Base-by-base conservation (phyloP, 495 filamentous ascomycete species). In the Talaromyces liani region DNA sequence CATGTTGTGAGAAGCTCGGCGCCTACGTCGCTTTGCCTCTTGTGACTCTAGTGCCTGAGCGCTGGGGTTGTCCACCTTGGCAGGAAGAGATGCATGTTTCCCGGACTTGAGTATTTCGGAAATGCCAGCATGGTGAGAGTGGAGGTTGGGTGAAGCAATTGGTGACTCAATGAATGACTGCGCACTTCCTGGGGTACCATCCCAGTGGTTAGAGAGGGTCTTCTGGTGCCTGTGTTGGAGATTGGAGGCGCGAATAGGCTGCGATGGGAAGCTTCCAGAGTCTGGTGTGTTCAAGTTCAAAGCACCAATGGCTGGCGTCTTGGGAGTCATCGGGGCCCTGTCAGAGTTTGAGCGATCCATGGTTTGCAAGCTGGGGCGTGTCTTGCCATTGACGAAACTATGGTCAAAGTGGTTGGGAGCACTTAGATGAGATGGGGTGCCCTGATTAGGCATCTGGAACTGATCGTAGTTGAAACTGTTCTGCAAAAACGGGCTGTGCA, bases 1-100 rank as follows among this genome's bases (percentile, higher is more conserved):
- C 53, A 96, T 80, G 69, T 98, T 98, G 77, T 98, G 94, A 1
- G 93, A 97, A 68, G 97, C 94, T 18, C 94, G 86, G 56, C 94
- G 85, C 64, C 92, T 83, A 68, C 92, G 88, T 64, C 90, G 85
- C 82, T 98, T 97, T 68, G 91, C 91, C 77, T 98, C 94, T 70
- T 97, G 93, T 0, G 91, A 84, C 12, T 88, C 86, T 53, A 90
- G 85, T 34, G 78, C 75, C 63, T 77, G 77, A 18, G 73, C 70
- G 41, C 79, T 77, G 64, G 83, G 82, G 33, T 69, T 73, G 65
- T 89, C 86, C 55, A 89, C 87, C 72, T 89, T 90, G 60, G 86
- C 77, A 16, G 87, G 88, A 54, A 90, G 77, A 7, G 88, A 91
- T 39, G 87, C 85, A 71, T 88, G 88, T 65, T 87, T 88, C 45